phyloP scores from a whole-genome alignment of 129 eudicot species.

The carrot (Daucus carota) region DH1_v3.0 NC_030384.2:28105001-28105500 shows the following conservation, averaged over 20 bases:
- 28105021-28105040: too few species aligned
- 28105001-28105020: too few species aligned
- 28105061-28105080: conserved; percentile 78
- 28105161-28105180: conserved; percentile 64
- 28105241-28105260: conserved; percentile 82
- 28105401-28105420: conserved; percentile 71
- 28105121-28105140: conserved; percentile 93
- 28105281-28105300: conserved; percentile 77
- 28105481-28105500: too few species aligned
- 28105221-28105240: conserved; percentile 77
- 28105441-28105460: too few species aligned
- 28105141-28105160: conserved; percentile 77
- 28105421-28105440: too few species aligned
- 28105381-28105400: conserved; percentile 59
- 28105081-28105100: conserved; percentile 77
- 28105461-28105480: too few species aligned
- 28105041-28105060: conserved; percentile 86
- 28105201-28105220: conserved; percentile 70
- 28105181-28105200: conserved; percentile 77
- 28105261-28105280: conserved; percentile 76
- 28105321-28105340: conserved; percentile 89
- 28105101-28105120: conserved; percentile 74
- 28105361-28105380: conserved; percentile 94
- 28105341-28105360: conserved; percentile 75
- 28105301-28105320: conserved; percentile 76